These are phyloP conservation scores for Trametes villosa DNA, from an alignment of 768 basidiomycete species.

Conservation along the genomic window DNA sequence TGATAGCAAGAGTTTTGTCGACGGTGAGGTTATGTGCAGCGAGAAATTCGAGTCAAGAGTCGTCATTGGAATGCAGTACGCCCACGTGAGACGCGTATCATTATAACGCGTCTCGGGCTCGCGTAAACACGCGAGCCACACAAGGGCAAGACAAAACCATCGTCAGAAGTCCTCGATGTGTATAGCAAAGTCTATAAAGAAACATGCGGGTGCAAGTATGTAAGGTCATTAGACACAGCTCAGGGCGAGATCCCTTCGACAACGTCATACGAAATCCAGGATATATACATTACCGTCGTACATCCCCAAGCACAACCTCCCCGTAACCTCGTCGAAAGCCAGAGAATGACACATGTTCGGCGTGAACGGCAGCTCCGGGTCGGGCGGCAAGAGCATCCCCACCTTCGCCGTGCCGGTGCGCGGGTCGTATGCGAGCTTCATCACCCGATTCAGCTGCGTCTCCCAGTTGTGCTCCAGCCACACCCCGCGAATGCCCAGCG, in stretches of 20 bases:
- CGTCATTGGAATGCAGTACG: constrained; percentile 7
- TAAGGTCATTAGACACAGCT: no score
- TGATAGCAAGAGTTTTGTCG: no score
- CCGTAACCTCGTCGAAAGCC: constrained; percentile 60
- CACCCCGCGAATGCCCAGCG: constrained; percentile 51
- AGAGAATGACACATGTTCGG: constrained; percentile 49
- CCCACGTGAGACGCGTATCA: constrained; percentile 20
- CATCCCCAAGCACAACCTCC: constrained; percentile 54
- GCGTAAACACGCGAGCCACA: no score
- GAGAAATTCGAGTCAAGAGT: constrained; percentile 19
- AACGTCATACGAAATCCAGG: constrained; percentile 39
- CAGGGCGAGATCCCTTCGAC: no score
- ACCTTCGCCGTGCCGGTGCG: constrained; percentile 24
- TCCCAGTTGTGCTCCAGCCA: constrained; percentile 59
- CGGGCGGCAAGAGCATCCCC: constrained; percentile 47
- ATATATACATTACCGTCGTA: constrained; percentile 59
- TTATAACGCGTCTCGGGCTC: constrained; percentile 7
- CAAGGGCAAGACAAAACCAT: not conserved
- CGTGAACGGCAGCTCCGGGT: constrained; percentile 57
- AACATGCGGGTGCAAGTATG: no score
- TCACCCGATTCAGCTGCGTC: constrained; percentile 50
- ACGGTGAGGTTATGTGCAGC: no score
- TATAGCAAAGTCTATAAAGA: no score
- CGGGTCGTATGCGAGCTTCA: constrained; percentile 47
- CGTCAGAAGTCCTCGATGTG: not conserved